These are phyloP conservation scores for Sphagnurus paluster DNA, from an alignment of 1,284 basidiomycete species.

Conservation along the genomic window DNA sequence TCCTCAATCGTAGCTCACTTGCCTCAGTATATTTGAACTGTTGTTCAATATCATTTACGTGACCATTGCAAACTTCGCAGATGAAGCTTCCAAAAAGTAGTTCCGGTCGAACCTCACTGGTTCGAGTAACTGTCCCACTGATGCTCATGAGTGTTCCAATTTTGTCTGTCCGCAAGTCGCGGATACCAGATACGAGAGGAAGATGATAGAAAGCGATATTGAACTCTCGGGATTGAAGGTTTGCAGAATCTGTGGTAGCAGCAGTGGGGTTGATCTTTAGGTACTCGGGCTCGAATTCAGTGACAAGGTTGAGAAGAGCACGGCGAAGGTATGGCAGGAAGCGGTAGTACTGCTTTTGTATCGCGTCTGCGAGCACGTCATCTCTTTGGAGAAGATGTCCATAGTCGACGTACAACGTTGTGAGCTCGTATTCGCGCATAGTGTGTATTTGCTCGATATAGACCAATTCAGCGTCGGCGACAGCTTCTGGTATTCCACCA, in stretches of 20 bases:
- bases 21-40: conserved; percentile 99
- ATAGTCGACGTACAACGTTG: conserved; percentile 96
- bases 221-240: conserved; percentile 91
- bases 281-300: conserved; percentile 88
- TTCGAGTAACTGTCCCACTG: conserved; percentile 95
- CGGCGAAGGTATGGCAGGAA: conserved; percentile 94
- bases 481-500: conserved; percentile 53
- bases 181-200: conserved; percentile 92
- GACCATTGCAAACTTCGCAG: conserved; percentile 85
- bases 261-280: conserved; percentile 87
- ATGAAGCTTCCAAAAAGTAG: conserved; percentile 92
- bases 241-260: conserved; percentile 78
- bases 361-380: conserved; percentile 90
- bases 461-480: conserved; percentile 65
- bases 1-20: conserved; percentile 37
- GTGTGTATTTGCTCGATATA: conserved; percentile 93
- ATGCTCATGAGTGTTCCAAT: conserved; percentile 94
- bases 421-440: conserved; percentile 91
- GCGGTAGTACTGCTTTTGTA: conserved; percentile 94
- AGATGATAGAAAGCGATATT: conserved; percentile 95
- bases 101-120: conserved; percentile 97
- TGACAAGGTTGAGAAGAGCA: conserved; percentile 87
- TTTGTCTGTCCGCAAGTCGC: conserved; percentile 91
- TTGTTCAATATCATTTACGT: conserved; percentile 95
- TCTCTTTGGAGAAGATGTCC: conserved; percentile 88